Evolutionary conservation across 352 stramenopile genomes (phyloP).

Genomic region (Phytophthora crassamura): DNA sequence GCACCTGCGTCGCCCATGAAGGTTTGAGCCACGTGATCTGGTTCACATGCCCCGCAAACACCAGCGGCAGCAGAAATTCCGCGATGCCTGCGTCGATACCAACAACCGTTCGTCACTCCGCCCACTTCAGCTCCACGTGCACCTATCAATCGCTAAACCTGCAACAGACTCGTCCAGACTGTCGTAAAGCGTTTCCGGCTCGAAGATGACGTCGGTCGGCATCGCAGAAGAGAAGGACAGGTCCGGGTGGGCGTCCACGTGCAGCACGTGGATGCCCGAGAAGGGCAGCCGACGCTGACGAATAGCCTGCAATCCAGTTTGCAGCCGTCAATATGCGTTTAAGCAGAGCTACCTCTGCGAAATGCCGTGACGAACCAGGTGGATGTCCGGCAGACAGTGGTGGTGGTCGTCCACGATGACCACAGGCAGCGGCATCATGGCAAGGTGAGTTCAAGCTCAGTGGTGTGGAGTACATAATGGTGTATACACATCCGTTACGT

Average conservation of each 20-base stretch:
- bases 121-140: too few species aligned
- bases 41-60: conserved; percentile 81
- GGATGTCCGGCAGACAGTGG: conserved; percentile 76
- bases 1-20: conserved; percentile 80
- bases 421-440: conserved; percentile 36
- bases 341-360: background rate
- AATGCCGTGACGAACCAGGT: conserved; percentile 46
- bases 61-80: conserved; percentile 84
- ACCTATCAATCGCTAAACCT: conserved; percentile 16
- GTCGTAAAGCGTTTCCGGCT: conserved; percentile 78
- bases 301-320: conserved; percentile 57
- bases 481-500: too few species aligned
- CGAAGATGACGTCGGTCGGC: conserved; percentile 59
- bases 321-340: conserved; percentile 4
- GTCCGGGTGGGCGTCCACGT: conserved; percentile 89
- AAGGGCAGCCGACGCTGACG: conserved; percentile 74
- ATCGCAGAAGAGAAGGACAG: conserved; percentile 69
- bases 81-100: conserved; percentile 62
- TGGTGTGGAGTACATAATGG: too few species aligned
- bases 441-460: background rate
- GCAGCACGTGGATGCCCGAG: conserved; percentile 66
- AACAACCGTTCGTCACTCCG: background rate
- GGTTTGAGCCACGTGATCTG: conserved; percentile 85
- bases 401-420: conserved; percentile 84
- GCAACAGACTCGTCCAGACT: conserved; percentile 63